Base-by-base conservation (phyloP, 2,329 filamentous ascomycete genomes). In the Ophiobolus disseminans region DNA sequence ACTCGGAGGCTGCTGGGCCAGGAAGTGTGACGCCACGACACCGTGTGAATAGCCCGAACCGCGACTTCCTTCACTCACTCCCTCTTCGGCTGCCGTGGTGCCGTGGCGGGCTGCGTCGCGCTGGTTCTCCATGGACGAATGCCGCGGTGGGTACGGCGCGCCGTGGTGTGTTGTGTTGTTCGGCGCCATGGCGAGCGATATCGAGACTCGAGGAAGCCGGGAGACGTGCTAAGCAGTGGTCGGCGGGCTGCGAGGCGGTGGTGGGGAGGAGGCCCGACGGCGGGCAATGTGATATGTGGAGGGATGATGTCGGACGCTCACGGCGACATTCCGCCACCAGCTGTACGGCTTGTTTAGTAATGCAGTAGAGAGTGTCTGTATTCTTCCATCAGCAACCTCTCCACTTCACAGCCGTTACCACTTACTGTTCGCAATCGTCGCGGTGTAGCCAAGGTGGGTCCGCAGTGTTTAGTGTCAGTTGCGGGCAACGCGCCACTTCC, bases 281-380 rank as follows among this genome's bases (percentile, higher is more conserved):
- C 19, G 23, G 45, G 36, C 31, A 19, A 22, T 17, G 25, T 34
- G 41, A 37, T 37, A 22, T 19, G 43, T 40, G 43, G 40, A 45
- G 41, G 45, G 31, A 39, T 41, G 49, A 42, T 38, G 41, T 57
- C 53, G 55, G 54, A 45, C 44, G 50, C 57, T 60, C 58, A 69
- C 62, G 52, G 56, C 55, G 52, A 61, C 62, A 65, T 65, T 47
- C 56, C 65, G 65, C 64, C 62, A 67, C 64, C 35, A 39, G 48
- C 36, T 11, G 30, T 32, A 14, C 30, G 16, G n/a, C 7, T 7
- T 14, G 30, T 32, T 50, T 50, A 49, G 45, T 48, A 50, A 53
- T 56, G 34, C 22, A 41, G 19, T 23, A 25, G 21, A 40, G 10
- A 16, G 20, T 39, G 3, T 20, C 36, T 39, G 17, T 14, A 4